Evolutionary conservation across 345 rosid genomes (phyloP).

Genomic region (Gossypium turneri): DNA sequence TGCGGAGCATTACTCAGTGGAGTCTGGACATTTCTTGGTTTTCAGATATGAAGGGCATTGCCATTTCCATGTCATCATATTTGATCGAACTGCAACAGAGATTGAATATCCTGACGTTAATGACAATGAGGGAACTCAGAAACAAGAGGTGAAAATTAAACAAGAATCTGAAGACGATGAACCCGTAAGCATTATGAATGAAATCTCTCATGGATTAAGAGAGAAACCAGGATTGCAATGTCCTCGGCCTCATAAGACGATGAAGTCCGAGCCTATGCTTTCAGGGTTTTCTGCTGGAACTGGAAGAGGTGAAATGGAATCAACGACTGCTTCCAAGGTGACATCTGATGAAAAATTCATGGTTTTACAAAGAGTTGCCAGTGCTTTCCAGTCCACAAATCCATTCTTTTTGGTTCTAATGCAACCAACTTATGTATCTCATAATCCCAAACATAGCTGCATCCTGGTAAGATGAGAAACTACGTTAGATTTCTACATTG

Average conservation of each 20-base stretch:
- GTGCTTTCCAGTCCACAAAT: slow-evolving; percentile 19
- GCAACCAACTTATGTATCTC: slow-evolving; percentile 18
- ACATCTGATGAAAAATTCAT: background rate
- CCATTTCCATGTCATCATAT: slow-evolving; percentile 23
- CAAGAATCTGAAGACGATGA: no score
- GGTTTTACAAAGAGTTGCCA: slow-evolving; percentile 18
- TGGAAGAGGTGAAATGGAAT: no score
- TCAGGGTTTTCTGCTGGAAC: background rate
- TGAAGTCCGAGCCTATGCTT: background rate
- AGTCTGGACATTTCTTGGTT: slow-evolving; percentile 17
- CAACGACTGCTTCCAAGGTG: no score
- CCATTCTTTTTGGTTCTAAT: slow-evolving; percentile 24
- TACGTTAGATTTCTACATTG: background rate
- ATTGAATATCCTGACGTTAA: slow-evolving; percentile 19
- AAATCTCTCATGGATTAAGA: background rate
- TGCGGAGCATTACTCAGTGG: slow-evolving; percentile 19
- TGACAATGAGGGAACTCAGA: background rate
- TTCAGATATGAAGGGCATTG: slow-evolving; percentile 24
- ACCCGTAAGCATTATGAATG: no score
- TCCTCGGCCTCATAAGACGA: background rate
- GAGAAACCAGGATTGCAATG: background rate
- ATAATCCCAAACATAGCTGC: background rate
- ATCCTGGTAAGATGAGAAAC: background rate
- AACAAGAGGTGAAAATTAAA: no score
- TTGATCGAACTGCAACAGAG: slow-evolving; percentile 17